Evolutionary conservation across 2,329 filamentous ascomycete species (phyloP).

Genomic region (Aspergillus carbonarius): DNA sequence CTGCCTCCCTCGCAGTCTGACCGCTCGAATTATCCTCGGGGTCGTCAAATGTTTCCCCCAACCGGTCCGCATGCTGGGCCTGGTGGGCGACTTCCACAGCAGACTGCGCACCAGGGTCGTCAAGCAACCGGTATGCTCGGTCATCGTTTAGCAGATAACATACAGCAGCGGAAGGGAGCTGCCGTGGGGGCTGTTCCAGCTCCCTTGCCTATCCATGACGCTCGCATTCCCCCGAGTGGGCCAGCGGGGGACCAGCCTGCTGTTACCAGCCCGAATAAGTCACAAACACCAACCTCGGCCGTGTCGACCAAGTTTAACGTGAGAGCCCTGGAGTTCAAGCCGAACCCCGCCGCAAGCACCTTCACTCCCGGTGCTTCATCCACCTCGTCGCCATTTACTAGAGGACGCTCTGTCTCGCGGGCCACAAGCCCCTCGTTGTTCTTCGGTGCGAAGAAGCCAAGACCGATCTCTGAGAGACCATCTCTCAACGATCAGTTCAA

Average conservation of each 20-base stretch:
- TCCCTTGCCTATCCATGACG: slow-evolving; percentile 61
- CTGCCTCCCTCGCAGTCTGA: slow-evolving; percentile 43
- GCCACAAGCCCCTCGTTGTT: slow-evolving; percentile 53
- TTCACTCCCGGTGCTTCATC: slow-evolving; percentile 69
- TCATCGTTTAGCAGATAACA: slow-evolving; percentile 52
- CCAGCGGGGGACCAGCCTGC: slow-evolving; percentile 61
- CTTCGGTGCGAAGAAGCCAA: slow-evolving; percentile 70
- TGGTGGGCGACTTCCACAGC: slow-evolving; percentile 42
- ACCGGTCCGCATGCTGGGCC: slow-evolving; percentile 48
- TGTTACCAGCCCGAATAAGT: slow-evolving; percentile 43
- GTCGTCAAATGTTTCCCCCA: slow-evolving; percentile 47
- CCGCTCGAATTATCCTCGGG: slow-evolving; percentile 49
- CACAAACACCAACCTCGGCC: slow-evolving; percentile 55
- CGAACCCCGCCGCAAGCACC: slow-evolving; percentile 73
- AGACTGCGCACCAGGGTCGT: slow-evolving; percentile 44
- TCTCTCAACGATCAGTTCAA: slow-evolving; percentile 59
- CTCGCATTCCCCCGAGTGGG: slow-evolving; percentile 71
- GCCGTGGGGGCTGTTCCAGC: slow-evolving; percentile 47
- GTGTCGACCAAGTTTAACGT: slow-evolving; percentile 59
- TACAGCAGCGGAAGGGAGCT: slow-evolving; percentile 52
- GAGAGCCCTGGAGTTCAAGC: slow-evolving; percentile 74
- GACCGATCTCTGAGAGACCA: slow-evolving; percentile 57
- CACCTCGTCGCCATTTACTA: slow-evolving; percentile 67
- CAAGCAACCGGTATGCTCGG: slow-evolving; percentile 48
- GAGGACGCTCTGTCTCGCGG: slow-evolving; percentile 48